A percentile compares a stretch with the other conserved stretches of the same genome.
Conservation (phyloP, 345 rosid genomes). For the Eucalyptus dawsonii region DNA sequence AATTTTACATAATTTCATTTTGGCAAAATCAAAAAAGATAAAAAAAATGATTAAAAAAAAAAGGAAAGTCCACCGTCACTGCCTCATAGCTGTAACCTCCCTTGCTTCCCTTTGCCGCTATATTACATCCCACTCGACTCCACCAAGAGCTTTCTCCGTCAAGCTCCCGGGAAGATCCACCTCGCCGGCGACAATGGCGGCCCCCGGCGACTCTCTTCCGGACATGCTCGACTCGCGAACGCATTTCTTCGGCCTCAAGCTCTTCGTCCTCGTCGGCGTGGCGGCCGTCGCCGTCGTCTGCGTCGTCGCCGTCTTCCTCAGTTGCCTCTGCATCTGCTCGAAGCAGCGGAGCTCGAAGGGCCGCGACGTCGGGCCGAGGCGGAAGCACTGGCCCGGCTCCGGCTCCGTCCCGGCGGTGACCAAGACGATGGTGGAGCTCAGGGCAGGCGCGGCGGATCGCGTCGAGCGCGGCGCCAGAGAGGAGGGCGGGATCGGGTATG, state of each 20-base stretch:
- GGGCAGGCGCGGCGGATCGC: conserved; percentile 12
- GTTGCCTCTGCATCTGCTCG: conserved; percentile 41
- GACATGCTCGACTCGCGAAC: conserved; percentile 13
- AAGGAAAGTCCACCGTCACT: background rate
- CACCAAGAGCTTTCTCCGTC: background rate
- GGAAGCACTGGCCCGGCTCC: conserved; percentile 58
- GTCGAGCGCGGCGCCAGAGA: background rate
- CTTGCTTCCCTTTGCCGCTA: background rate
- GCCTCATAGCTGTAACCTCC: background rate
- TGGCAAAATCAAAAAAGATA: background rate
- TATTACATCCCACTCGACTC: background rate
- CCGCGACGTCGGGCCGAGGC: conserved; percentile 30
- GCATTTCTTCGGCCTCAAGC: conserved; percentile 38
- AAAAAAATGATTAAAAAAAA: background rate
- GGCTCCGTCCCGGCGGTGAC: conserved; percentile 59
- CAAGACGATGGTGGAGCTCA: conserved; percentile 62
- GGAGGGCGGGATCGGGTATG: background rate
- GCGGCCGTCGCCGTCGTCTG: conserved; percentile 10
- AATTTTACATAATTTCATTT: background rate
- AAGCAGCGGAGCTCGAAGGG: conserved; percentile 26
- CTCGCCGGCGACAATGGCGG: conserved; percentile 39
- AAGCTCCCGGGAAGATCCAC: background rate
- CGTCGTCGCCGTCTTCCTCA: conserved; percentile 14
- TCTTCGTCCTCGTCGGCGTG: conserved; percentile 34
- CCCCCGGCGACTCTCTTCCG: background rate